Conservation (phyloP, 1,284 basidiomycete species). For the Kalmanozyma brasiliensis region DNA sequence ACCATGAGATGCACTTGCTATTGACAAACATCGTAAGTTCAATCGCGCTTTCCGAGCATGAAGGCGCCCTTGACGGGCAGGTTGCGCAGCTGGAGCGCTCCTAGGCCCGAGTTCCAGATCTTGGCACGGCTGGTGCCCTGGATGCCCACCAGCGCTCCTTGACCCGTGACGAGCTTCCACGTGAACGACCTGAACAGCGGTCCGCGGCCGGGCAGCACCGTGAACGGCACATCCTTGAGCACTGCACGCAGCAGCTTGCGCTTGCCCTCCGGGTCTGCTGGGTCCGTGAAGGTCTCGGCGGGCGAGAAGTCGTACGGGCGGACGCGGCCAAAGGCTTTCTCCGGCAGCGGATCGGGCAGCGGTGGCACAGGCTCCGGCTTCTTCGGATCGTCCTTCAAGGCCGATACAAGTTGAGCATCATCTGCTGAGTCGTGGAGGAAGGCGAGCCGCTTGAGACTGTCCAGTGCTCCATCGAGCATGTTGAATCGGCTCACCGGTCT, state of each 20-base stretch:
- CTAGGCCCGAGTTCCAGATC: constrained; percentile 63
- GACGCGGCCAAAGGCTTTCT: constrained; percentile 58
- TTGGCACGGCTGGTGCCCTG: constrained; percentile 55
- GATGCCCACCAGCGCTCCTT: constrained; percentile 59
- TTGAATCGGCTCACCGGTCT: constrained; percentile 7
- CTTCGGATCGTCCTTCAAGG: constrained; percentile 20
- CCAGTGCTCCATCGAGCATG: constrained; percentile 27
- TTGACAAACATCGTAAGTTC: background rate
- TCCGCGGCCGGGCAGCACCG: constrained; percentile 51
- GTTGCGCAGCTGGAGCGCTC: constrained; percentile 48
- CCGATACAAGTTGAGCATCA: constrained; percentile 8
- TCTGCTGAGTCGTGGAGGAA: constrained; percentile 18
- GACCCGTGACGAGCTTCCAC: constrained; percentile 60
- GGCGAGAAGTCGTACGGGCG: constrained; percentile 56
- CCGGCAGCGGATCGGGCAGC: constrained; percentile 56
- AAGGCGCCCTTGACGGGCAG: constrained; percentile 63
- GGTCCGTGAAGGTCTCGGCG: constrained; percentile 54
- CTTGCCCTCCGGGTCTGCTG: constrained; percentile 49
- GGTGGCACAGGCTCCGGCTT: constrained; percentile 54
- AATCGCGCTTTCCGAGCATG: constrained; percentile 51
- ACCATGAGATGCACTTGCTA: too few species aligned
- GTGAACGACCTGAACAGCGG: constrained; percentile 56
- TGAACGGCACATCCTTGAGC: constrained; percentile 61
- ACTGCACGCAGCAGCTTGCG: constrained; percentile 54
- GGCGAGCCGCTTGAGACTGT: constrained; percentile 28